A percentile compares a stretch with the other conserved stretches of the same genome.
These are phyloP conservation scores for Fraxinus xanthoxyloides DNA, from an alignment of 305 asterid genomes.

Conservation along the genomic window DNA sequence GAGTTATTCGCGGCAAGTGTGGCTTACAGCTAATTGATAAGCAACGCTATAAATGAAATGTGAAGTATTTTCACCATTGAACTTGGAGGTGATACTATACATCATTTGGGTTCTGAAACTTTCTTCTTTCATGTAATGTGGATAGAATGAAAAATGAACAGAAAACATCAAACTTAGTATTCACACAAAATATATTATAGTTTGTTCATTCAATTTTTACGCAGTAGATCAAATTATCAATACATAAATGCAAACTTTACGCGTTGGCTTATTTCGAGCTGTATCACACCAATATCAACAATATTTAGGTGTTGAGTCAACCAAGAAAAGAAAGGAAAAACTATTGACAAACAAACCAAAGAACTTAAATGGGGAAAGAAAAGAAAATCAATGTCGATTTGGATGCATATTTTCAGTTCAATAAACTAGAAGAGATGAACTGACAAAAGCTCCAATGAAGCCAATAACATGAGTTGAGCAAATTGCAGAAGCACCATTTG, in stretches of 20 bases:
- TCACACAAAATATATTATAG: slow-evolving; percentile 12
- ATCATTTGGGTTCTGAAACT: neutral
- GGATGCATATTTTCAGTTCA: slow-evolving; percentile 26
- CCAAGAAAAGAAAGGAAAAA: slow-evolving; percentile 24
- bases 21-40: neutral
- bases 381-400: neutral
- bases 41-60: neutral
- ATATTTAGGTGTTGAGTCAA: slow-evolving; percentile 10
- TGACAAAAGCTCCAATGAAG: slow-evolving; percentile 40
- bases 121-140: neutral
- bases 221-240: neutral
- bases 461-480: slow-evolving; percentile 29
- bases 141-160: neutral
- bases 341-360: slow-evolving; percentile 21
- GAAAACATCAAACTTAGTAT: neutral
- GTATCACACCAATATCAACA: slow-evolving; percentile 31
- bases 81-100: neutral
- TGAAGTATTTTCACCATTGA: neutral
- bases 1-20: no score
- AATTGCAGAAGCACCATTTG: slow-evolving; percentile 39
- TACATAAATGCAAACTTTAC: slow-evolving; percentile 21
- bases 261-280: slow-evolving; percentile 37
- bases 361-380: slow-evolving; percentile 12
- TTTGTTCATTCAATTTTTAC: slow-evolving; percentile 25
- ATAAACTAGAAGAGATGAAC: slow-evolving; percentile 39